Evolutionary conservation across 306 rosid genomes (phyloP), one percentile per base, ranked within the genome.

Genomic region (Arachis hypogaea): DNA sequence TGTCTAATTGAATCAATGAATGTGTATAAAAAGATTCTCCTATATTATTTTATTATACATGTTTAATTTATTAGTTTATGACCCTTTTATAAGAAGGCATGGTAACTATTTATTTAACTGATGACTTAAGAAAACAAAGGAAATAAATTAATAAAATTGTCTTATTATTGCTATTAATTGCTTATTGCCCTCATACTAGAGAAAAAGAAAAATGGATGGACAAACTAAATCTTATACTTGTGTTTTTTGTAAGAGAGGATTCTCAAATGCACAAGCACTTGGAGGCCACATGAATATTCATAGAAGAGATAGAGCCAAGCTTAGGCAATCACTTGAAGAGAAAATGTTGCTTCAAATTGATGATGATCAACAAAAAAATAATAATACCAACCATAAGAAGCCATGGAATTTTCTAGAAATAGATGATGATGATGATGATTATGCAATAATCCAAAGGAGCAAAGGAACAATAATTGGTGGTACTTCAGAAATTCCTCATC

Each of bases 201-300:
- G 57, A 42, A 60, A 65, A 5, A 85, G 80, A 71, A 30, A 30
- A 78, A 58, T 72, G 93, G 90, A 59, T 11, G 74, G 72, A 58
- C 80, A 73, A 18, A 79, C 64, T 0, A 85, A 77, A 66, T 85
- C 87, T 1, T 91, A 85, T 56, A 77, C 81, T 18, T 91, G 97
- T 79, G 47, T 76, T 5, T 88, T 88, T 75, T 91, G 97, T 85
- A 70, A 69, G 77, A 85, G 86, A 76, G 92, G 90, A 0, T 91
- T 91, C 67, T 86, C 92, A 33, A 88, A 87, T 66, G 97, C 97
- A 28, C 97, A 91, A 30, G 97, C 97, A 18, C 86, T 91, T 7
- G 95, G 97, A 7, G 97, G 93, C 47, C 96, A 90, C 79, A 90
- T 90, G 96, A 90, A 90, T 54, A 85, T 86, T 43, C 97, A 91